Conservation (phyloP, 2,329 filamentous ascomycete species). For the Metarhizium sp. region DNA sequence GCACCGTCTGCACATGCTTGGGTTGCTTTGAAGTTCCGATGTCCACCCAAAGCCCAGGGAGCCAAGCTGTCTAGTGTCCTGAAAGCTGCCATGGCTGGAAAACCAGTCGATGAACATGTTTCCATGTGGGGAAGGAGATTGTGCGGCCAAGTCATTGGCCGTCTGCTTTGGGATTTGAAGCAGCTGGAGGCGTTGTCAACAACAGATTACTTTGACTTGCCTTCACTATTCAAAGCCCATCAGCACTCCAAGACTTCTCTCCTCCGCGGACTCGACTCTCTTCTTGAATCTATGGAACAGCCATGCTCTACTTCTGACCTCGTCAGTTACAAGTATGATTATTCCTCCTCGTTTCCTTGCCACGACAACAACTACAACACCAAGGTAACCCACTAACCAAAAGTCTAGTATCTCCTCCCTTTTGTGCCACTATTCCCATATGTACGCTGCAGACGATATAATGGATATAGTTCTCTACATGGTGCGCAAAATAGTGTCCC, state of each 20-base stretch:
- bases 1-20: too few species aligned
- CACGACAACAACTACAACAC: neutral
- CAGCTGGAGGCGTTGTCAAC: slow-evolving; percentile 18
- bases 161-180: slow-evolving; percentile 21
- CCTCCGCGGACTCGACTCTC: slow-evolving; percentile 11
- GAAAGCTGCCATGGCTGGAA: slow-evolving; percentile 1
- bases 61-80: neutral
- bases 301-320: slow-evolving; percentile 16
- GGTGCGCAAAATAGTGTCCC: slow-evolving; percentile 15
- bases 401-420: slow-evolving; percentile 15
- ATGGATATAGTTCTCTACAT: slow-evolving; percentile 17
- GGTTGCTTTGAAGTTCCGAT: too few species aligned
- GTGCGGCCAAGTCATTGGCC: slow-evolving; percentile 19
- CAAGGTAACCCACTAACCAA: slow-evolving; percentile 6
- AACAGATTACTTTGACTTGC: slow-evolving; percentile 16
- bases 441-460: slow-evolving; percentile 15
- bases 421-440: slow-evolving; percentile 19
- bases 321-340: slow-evolving; percentile 18
- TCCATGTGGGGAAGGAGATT: slow-evolving; percentile 18
- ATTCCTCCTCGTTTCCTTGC: neutral
- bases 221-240: slow-evolving; percentile 14
- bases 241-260: slow-evolving; percentile 13
- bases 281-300: slow-evolving; percentile 13
- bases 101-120: slow-evolving; percentile 7
- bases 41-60: too few species aligned